These are phyloP conservation scores for Apiospora aurea DNA, from an alignment of 2,329 filamentous ascomycete genomes.

Conservation along the genomic window DNA sequence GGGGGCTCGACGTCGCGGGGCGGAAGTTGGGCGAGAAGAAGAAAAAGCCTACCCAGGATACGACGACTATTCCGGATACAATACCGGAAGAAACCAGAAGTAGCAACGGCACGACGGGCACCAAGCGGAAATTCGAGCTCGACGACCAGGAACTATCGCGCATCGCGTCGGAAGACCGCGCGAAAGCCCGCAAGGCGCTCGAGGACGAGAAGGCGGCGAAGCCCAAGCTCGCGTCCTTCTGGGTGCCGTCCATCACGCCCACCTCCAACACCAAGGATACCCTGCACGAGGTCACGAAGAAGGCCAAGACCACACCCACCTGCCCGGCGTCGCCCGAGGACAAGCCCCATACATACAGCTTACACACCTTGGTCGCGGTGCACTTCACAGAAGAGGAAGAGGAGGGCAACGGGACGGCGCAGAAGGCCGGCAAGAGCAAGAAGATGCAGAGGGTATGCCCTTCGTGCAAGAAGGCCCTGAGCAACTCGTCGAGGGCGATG, in stretches of 20 bases:
- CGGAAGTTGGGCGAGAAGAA: slow-evolving; percentile 36
- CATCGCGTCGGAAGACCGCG: slow-evolving; percentile 73
- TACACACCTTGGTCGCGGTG: slow-evolving; percentile 79
- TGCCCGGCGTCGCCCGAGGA: slow-evolving; percentile 78
- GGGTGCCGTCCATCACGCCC: slow-evolving; percentile 87
- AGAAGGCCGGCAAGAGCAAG: slow-evolving; percentile 43
- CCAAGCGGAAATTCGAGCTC: slow-evolving; percentile 80
- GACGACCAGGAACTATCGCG: slow-evolving; percentile 78
- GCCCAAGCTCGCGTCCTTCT: slow-evolving; percentile 82
- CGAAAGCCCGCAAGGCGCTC: slow-evolving; percentile 73
- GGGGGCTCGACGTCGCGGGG: slow-evolving; percentile 61
- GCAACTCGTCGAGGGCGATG: slow-evolving; percentile 82
- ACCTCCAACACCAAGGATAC: slow-evolving; percentile 64
- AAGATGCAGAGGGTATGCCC: slow-evolving; percentile 70
- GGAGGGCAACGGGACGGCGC: slow-evolving; percentile 42
- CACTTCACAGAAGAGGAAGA: slow-evolving; percentile 77
- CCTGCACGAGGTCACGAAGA: slow-evolving; percentile 64
- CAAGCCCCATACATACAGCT: slow-evolving; percentile 74
- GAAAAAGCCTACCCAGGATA: slow-evolving; percentile 32
- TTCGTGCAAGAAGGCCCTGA: slow-evolving; percentile 82
- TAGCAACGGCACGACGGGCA: slow-evolving; percentile 49
- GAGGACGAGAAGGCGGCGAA: slow-evolving; percentile 70
- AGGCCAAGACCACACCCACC: slow-evolving; percentile 70
- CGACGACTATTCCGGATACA: neutral
- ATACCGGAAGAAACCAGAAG: slow-evolving; percentile 29